Percentiles rank a stretch among this genome's conserved stretches.
Evolutionary conservation across 106 monocot genomes (phyloP).

Genomic region (Platanthera zijinensis): DNA sequence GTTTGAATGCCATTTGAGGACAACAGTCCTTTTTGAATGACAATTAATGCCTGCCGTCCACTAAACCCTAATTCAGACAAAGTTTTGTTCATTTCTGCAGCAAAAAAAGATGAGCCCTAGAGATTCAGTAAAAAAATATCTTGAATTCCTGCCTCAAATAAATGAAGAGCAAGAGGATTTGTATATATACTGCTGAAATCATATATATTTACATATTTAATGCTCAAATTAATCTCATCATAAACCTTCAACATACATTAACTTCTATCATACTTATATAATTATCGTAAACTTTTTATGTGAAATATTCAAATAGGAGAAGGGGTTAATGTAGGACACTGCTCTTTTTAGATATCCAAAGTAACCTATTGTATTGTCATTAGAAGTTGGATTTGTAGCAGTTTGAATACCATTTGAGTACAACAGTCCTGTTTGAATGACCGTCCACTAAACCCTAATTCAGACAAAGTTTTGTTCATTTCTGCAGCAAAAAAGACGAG

Average conservation of each 20-base stretch:
- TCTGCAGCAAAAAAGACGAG: slow-evolving; percentile 33
- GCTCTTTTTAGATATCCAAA: slow-evolving; percentile 54
- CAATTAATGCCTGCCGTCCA: slow-evolving; percentile 63
- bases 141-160: background rate
- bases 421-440: slow-evolving; percentile 40
- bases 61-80: slow-evolving; percentile 65
- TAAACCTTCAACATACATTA: too few species aligned
- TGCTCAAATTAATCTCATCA: too few species aligned
- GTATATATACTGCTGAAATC: too few species aligned
- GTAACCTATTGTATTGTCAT: slow-evolving; percentile 40
- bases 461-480: slow-evolving; percentile 46
- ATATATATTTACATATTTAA: too few species aligned
- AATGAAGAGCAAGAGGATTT: background rate
- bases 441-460: slow-evolving; percentile 64
- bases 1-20: slow-evolving; percentile 17
- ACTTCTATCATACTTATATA: too few species aligned
- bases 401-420: slow-evolving; percentile 16
- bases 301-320: slow-evolving; percentile 39
- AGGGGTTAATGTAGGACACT: slow-evolving; percentile 68
- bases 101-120: background rate
- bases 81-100: slow-evolving; percentile 64
- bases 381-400: slow-evolving; percentile 7
- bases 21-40: slow-evolving; percentile 40
- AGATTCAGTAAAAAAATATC: too few species aligned
- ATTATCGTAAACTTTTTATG: too few species aligned